Base-by-base conservation (phyloP, 371 early-diverging fungal genomes). In the Mortierella sp. region DNA sequence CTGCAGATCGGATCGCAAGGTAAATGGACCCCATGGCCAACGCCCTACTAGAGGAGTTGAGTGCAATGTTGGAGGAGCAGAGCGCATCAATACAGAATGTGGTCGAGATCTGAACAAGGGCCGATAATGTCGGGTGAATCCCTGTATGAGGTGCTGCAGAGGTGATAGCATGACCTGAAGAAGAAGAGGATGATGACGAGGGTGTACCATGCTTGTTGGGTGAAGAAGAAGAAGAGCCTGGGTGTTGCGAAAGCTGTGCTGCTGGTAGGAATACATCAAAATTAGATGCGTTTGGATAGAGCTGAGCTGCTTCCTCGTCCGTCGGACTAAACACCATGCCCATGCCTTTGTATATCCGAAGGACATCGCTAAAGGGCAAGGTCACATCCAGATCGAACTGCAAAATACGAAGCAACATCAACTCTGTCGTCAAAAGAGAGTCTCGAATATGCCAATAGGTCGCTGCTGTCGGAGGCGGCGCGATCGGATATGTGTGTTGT, bases 301-400 rank as follows among this genome's bases (percentile, higher is more conserved):
- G 56, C 3, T 69, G 69, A 11, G 70, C 69, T 17, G 76, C 69
- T 24, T 64, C 64, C 17, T 75, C 76, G 14, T 75, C 76, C 4
- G 76, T 64, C 3, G 76, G 76, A 21, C 58, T 56, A 42, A 75
- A 75, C 2, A 75, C 69, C 60, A 64, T 64, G 23, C 76, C 70
- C 76, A 75, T 75, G 31, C 76, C 76, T 26, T 75, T 75, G 60
- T 56, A 75, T 75, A 69, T 75, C 76, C 76, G 76, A 11, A 75
- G 57, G 7, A 75, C 69, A 47, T 75, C 76, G 23, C 64, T 64
- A 21, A 75, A 75, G 5, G 76, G 76, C 12, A 75, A 39, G 2
- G 76, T 46, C 4, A 75, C 76, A 53, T 75, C 76, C 64, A 75
- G 24, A 57, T 75, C 76, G 39, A 75, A 75, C 46, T 75, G 76